Conservation (phyloP, 768 basidiomycete species). For the Lactarius vividus region DNA sequence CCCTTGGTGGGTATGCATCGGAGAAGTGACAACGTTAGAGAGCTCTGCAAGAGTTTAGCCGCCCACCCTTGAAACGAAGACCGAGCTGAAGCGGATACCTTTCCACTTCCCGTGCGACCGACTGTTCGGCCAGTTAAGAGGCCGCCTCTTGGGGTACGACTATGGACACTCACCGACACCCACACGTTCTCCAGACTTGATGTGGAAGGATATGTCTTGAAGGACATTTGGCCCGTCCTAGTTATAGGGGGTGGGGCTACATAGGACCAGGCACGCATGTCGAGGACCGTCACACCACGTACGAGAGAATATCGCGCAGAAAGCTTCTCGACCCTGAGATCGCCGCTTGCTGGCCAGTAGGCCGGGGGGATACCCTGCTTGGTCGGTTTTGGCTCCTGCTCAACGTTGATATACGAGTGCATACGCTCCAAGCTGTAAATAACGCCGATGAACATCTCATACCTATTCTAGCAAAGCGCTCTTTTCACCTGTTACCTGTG, state of each 20-base stretch:
- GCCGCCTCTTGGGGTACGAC: background rate
- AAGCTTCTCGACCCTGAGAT: slow-evolving; percentile 48
- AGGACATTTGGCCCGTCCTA: slow-evolving; percentile 54
- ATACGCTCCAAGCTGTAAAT: slow-evolving; percentile 46
- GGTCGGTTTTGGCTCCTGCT: slow-evolving; percentile 37
- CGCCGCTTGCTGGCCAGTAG: slow-evolving; percentile 5
- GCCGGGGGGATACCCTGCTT: too few species aligned
- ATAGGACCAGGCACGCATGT: slow-evolving; percentile 46
- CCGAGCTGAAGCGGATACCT: slow-evolving; percentile 31
- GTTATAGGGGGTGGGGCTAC: slow-evolving; percentile 23
- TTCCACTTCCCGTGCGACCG: slow-evolving; percentile 59
- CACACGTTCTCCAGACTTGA: slow-evolving; percentile 56
- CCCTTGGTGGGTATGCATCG: slow-evolving; percentile 55
- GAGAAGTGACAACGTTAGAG: slow-evolving; percentile 51
- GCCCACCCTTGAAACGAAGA: slow-evolving; percentile 1
- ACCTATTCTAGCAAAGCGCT: slow-evolving; percentile 28
- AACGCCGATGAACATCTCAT: background rate
- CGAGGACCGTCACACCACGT: slow-evolving; percentile 29
- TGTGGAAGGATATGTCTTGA: slow-evolving; percentile 48
- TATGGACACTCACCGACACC: slow-evolving; percentile 47
- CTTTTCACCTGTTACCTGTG: slow-evolving; percentile 33
- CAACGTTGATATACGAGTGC: slow-evolving; percentile 51
- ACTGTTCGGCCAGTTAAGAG: slow-evolving; percentile 35
- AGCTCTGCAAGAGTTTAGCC: slow-evolving; percentile 36
- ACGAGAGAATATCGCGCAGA: slow-evolving; percentile 47